A percentile compares a stretch with the other conserved stretches of the same genome.
phyloP scores from a whole-genome alignment of 176 grass and related monocot genomes.

The Avena atlantica region DNA sequence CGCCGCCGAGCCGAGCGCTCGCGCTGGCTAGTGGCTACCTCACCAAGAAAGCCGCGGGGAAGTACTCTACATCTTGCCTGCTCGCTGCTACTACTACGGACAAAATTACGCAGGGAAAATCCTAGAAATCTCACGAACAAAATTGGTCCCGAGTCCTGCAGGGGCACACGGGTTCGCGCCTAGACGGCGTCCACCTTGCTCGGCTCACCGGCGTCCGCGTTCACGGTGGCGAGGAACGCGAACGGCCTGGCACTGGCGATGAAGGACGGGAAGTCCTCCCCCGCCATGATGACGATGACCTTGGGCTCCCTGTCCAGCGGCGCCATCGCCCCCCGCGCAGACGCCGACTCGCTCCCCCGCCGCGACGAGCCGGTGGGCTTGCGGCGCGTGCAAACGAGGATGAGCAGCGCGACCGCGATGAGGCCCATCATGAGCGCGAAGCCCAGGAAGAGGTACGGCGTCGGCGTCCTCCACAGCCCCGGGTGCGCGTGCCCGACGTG shows the following conservation, averaged over 20 bases:
- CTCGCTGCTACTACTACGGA: neutral
- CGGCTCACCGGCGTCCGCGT: neutral
- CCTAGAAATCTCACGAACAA: slow-evolving; percentile 23
- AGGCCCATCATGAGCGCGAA: too few relatives aligned
- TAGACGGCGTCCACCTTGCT: neutral
- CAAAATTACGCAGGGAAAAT: neutral
- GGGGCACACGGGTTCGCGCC: too few relatives aligned
- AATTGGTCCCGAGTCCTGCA: neutral
- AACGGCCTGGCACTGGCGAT: slow-evolving; percentile 50
- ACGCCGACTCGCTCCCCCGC: neutral
- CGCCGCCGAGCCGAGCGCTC: neutral
- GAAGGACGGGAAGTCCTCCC: slow-evolving; percentile 35
- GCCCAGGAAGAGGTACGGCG: too few relatives aligned
- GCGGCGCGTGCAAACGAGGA: slow-evolving; percentile 9
- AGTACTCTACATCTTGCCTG: too few relatives aligned
- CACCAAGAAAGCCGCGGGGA: too few relatives aligned
- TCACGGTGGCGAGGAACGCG: neutral
- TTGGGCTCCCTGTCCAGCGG: slow-evolving; percentile 31
- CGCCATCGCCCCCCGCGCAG: neutral
- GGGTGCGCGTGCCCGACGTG: too few relatives aligned
- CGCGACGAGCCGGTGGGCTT: neutral
- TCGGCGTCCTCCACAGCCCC: neutral
- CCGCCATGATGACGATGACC: slow-evolving; percentile 54
- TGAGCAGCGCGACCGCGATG: too few relatives aligned
- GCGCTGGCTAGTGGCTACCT: neutral